Evolutionary conservation across 306 rosid species (phyloP), one percentile per base, ranked within the genome.

Genomic region (Alnus glutinosa): DNA sequence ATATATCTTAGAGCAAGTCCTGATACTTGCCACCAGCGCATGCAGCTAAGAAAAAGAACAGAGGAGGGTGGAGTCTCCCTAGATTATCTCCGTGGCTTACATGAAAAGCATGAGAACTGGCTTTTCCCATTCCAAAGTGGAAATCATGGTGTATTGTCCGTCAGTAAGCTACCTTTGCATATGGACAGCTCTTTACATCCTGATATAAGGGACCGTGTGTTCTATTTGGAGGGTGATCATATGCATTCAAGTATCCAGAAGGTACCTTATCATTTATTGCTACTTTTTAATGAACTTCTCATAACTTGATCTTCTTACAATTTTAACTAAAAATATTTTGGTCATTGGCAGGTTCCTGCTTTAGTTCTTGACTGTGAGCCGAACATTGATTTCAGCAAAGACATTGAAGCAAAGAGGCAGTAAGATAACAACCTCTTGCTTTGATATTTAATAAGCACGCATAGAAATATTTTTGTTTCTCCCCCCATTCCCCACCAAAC

Each of bases 1-100:
- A 95, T 95, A 87, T 95, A 95, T 87, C 96, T 95, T 68, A 90
- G 99, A 88, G 99, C 99, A 80, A 95, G 96, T 84, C 99, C 98
- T 72, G 98, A 95, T 83, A 95, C 98, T 86, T 95, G 98, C 81
- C 98, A 92, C 81, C 80, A 93, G 84, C 89, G 98, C 87, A 90
- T 95, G 99, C 84, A 84, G 90, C 85, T 88, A 37, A 83, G 99
- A 63, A 90, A 85, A 83, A 91, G 98, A 74, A 37, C 78, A 70
- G 98, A 95, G 82, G 98, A 95, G 86, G 98, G 98, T 69, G 97
- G 98, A 76, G 98, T 95, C 61, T 75, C 85, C 77, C 84, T 95
- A 8, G 98, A 92, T 46, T 95, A 95, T 81, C 98, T 95, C 23
- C 87, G 79, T 4, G 95, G 58, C 85, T 88, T 92, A 82, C 98